Evolutionary conservation across 306 rosid genomes (phyloP).

Genomic region (Malus orientalis): DNA sequence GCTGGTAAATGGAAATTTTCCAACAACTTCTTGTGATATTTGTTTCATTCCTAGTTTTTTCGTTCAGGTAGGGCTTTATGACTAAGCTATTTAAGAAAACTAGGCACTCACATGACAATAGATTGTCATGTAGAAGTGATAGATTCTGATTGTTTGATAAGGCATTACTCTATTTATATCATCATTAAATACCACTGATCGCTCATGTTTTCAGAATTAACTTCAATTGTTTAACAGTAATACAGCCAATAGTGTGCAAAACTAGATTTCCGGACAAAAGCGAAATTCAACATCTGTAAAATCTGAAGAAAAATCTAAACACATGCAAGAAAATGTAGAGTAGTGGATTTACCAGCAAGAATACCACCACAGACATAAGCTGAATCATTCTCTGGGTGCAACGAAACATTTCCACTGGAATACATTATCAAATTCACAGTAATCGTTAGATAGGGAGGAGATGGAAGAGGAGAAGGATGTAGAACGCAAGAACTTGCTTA

Average conservation of each 20-base stretch:
- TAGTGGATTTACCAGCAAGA: slow-evolving; percentile 72
- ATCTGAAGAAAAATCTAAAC: slow-evolving; percentile 9
- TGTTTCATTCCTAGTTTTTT: slow-evolving; percentile 1
- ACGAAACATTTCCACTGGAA: slow-evolving; percentile 78
- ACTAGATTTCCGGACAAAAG: not conserved
- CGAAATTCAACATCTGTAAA: not conserved
- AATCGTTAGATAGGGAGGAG: slow-evolving; percentile 13
- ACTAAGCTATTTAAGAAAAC: not conserved
- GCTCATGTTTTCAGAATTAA: not conserved
- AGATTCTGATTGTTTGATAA: not conserved
- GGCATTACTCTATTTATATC: not conserved
- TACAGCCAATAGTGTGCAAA: not conserved
- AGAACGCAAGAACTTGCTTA: not conserved
- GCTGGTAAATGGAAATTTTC: not conserved
- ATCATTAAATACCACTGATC: not conserved
- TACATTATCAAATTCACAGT: slow-evolving; percentile 18
- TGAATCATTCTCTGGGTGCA: slow-evolving; percentile 47
- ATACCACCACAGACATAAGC: slow-evolving; percentile 77
- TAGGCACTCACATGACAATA: not conserved
- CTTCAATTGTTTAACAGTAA: not conserved
- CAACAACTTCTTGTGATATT: not conserved
- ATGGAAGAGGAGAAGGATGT: not conserved
- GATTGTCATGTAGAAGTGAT: slow-evolving; percentile 13
- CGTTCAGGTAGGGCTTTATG: not conserved
- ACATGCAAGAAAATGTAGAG: slow-evolving; percentile 21